Evolutionary conservation across 805 yeast genomes (phyloP), one percentile per base, ranked within the genome.

Genomic region (Hanseniaspora jakobsenii): DNA sequence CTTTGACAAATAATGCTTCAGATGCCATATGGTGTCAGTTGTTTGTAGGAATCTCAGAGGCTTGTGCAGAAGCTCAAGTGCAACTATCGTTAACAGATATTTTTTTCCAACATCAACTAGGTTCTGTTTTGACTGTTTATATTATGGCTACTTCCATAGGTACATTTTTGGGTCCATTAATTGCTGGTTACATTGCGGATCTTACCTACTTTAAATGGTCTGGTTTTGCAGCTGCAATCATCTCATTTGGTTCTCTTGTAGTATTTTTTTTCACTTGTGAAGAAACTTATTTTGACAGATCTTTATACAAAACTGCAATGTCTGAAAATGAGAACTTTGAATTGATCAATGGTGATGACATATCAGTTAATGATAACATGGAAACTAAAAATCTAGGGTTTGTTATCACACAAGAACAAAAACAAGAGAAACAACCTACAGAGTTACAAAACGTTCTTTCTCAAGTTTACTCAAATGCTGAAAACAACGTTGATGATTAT

Each of bases 11-110:
- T 37, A 57, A 54, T 4, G 71, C 80, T 0, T 49, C 69, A 7
- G 89, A 79, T 56, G 72, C 84, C 0, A 71, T 81, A 35, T 78
- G 84, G 84, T 77, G 83, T 1, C 89, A 81, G 59, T 60, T 81
- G 34, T 80, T 81, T 58, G 83, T 79, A 17, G 91, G 91, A n/a
- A 76, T 79, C 16, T 69, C 80, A 30, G 94, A 82, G 58, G 75
- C 83, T 3, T 77, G 85, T 57, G 81, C 83, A 10, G 83, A 77
- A 56, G 81, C 83, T 22, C 78, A 74, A 48, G 82, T 74, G 49
- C 86, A 69, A 64, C 70, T 73, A 53, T 78, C 76, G 36, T 68
- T 71, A 53, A 72, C 85, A 2, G 94, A 84, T 56, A 71, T 81
- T 56, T 83, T 74, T 56, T 83, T 70, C 61, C 80, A 76, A 51